A percentile compares a stretch with the other conserved stretches of the same genome.
These are phyloP conservation scores for Arthrobotrys iridis DNA, from an alignment of 2,329 filamentous ascomycete species.

Conservation along the genomic window DNA sequence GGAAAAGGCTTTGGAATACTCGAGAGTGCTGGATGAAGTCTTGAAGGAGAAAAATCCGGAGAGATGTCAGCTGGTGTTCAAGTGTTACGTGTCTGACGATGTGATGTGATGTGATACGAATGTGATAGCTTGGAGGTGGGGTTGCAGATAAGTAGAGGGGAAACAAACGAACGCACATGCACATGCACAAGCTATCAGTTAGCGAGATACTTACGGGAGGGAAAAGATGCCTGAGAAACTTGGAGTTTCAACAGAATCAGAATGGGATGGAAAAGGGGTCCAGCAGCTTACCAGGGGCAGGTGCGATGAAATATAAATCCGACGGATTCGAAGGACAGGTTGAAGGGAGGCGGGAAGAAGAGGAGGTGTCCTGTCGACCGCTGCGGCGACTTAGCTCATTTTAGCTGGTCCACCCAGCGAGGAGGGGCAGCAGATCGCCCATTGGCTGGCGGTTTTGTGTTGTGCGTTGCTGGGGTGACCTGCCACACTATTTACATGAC, in stretches of 20 bases:
- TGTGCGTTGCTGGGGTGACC: constrained; percentile 39
- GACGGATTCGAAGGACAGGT: background rate
- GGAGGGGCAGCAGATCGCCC: background rate
- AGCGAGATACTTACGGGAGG: background rate
- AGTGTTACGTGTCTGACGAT: constrained; percentile 32
- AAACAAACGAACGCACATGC: constrained; percentile 11
- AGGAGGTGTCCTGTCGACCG: constrained; percentile 33
- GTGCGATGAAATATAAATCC: constrained; percentile 2
- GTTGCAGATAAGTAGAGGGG: constrained; percentile 34
- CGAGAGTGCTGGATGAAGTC: background rate
- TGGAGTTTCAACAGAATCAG: background rate
- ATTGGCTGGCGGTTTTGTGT: constrained; percentile 11
- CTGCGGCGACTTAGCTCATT: constrained; percentile 28
- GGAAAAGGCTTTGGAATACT: background rate
- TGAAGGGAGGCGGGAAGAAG: constrained; percentile 18
- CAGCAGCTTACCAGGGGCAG: constrained; percentile 12
- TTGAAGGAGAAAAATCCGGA: constrained; percentile 34
- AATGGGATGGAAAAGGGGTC: constrained; percentile 3
- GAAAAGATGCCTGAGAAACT: background rate
- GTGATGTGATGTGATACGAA: constrained; percentile 23
- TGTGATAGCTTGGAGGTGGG: constrained; percentile 26
- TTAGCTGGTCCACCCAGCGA: constrained; percentile 38
- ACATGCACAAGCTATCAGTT: background rate
- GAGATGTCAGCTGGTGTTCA: constrained; percentile 42
- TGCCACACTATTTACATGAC: background rate